Evolutionary conservation across 2,329 filamentous ascomycete genomes (phyloP).

Genomic region (Chlorencoelia australis): DNA sequence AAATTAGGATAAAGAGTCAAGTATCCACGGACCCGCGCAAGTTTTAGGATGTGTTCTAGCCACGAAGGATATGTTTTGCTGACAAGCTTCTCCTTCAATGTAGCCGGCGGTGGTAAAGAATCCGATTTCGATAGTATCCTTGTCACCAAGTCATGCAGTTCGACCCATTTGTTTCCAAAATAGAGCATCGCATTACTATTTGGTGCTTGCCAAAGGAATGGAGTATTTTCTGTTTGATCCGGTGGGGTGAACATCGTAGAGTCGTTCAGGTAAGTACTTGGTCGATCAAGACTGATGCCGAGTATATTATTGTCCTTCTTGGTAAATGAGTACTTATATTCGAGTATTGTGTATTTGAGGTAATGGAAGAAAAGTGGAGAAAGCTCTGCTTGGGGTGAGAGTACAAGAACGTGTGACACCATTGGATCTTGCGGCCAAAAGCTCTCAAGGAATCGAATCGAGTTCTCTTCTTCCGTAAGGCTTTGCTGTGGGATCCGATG

Average conservation of each 20-base stretch:
- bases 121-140: conserved; percentile 21
- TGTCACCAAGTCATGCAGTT: conserved; percentile 72
- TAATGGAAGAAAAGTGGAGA: conserved; percentile 80
- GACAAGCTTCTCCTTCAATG: conserved; percentile 46
- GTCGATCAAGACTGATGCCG: conserved; percentile 72
- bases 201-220: conserved; percentile 77
- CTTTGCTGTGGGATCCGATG: conserved; percentile 57
- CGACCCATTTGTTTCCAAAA: conserved; percentile 77
- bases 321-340: conserved; percentile 62
- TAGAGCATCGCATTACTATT: conserved; percentile 74
- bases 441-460: conserved; percentile 69
- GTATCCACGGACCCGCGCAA: conserved; percentile 69
- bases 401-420: conserved; percentile 67
- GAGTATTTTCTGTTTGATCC: conserved; percentile 7
- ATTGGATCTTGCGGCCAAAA: conserved; percentile 66
- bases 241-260: conserved; percentile 39
- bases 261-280: conserved; percentile 53
- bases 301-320: conserved; percentile 47
- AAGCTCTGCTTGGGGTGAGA: conserved; percentile 73
- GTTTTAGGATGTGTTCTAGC: conserved; percentile 67
- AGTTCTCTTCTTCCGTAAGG: conserved; percentile 58
- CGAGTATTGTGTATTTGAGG: conserved; percentile 65
- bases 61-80: conserved; percentile 62
- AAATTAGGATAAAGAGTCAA: conserved; percentile 68
- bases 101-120: conserved; percentile 28